Evolutionary conservation across 495 filamentous ascomycete species (phyloP).

Genomic region (Annulohypoxylon stygium): DNA sequence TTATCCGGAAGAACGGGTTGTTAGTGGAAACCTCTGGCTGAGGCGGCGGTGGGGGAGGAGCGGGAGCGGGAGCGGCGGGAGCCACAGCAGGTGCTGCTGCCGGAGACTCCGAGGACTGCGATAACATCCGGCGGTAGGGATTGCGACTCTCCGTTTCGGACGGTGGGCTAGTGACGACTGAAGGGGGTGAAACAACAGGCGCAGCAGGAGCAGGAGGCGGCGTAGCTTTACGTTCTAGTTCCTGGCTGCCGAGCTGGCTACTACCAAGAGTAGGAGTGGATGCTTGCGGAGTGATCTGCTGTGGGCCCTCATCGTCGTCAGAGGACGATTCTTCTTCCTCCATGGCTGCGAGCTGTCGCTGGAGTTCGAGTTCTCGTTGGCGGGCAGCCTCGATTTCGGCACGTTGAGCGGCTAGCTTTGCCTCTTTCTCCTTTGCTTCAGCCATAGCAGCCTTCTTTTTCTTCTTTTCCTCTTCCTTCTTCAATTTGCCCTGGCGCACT

Average conservation of each 20-base stretch:
- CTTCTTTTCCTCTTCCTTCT: constrained; percentile 94
- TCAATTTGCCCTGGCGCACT: constrained; percentile 93
- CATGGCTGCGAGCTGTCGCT: constrained; percentile 85
- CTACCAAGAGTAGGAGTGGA: constrained; percentile 78
- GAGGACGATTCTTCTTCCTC: constrained; percentile 80
- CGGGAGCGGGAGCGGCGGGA: constrained; percentile 57
- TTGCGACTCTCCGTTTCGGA: constrained; percentile 64
- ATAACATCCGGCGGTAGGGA: constrained; percentile 66
- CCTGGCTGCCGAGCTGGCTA: constrained; percentile 65
- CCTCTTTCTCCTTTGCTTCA: constrained; percentile 90
- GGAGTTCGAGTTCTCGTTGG: constrained; percentile 88
- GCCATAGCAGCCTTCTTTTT: constrained; percentile 88
- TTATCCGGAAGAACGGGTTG: constrained; percentile 96
- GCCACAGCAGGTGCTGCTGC: constrained; percentile 59
- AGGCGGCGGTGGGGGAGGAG: constrained; percentile 57
- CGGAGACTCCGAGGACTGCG: constrained; percentile 61
- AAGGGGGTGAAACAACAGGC: constrained; percentile 55
- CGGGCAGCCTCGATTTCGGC: constrained; percentile 92
- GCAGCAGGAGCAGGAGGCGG: constrained; percentile 62
- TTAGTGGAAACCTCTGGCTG: constrained; percentile 79
- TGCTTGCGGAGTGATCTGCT: constrained; percentile 83
- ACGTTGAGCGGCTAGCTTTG: constrained; percentile 83
- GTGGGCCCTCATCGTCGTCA: constrained; percentile 89
- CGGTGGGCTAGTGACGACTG: constrained; percentile 61
- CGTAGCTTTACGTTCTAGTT: constrained; percentile 64